A percentile compares a stretch with the other conserved stretches of the same genome.
These are phyloP conservation scores for Paralagenidium karlingii DNA, from an alignment of 352 stramenopile species.

Conservation along the genomic window DNA sequence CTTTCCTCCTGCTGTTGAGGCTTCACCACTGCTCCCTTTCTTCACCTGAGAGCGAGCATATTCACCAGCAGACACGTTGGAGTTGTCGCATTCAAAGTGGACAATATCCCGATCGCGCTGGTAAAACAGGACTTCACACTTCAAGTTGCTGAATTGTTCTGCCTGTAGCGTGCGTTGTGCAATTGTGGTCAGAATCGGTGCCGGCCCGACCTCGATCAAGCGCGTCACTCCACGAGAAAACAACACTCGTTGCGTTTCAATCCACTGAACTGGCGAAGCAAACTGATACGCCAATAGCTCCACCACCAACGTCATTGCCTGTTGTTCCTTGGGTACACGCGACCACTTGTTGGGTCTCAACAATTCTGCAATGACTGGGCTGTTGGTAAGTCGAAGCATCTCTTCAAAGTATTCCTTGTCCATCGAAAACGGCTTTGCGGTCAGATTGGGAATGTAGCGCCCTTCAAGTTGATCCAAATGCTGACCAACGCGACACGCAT, in stretches of 20 bases:
- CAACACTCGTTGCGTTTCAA: constrained; percentile 71
- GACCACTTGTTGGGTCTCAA: constrained; percentile 64
- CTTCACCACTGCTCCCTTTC: background rate
- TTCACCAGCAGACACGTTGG: constrained; percentile 50
- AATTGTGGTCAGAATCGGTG: constrained; percentile 77
- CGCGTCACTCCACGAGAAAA: constrained; percentile 51
- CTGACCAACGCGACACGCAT: constrained; percentile 41
- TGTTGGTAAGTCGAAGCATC: constrained; percentile 60
- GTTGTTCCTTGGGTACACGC: constrained; percentile 44
- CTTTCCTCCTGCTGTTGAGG: constrained; percentile 1
- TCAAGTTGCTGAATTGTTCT: constrained; percentile 35
- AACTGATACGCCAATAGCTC: constrained; percentile 85
- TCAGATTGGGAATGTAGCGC: constrained; percentile 81
- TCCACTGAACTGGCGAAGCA: constrained; percentile 82
- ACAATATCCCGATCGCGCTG: constrained; percentile 71
- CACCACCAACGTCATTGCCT: constrained; percentile 63
- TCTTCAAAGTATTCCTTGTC: constrained; percentile 64
- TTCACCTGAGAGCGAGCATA: constrained; percentile 15
- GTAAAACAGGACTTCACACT: constrained; percentile 73
- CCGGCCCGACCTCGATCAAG: constrained; percentile 78
- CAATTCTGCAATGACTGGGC: constrained; percentile 47
- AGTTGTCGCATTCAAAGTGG: constrained; percentile 60
- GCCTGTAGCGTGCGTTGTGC: constrained; percentile 54
- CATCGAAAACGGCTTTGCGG: constrained; percentile 67
- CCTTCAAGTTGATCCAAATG: constrained; percentile 55